These are phyloP conservation scores for Colletotrichum sp. DNA, from an alignment of 2,329 filamentous ascomycete species.

Conservation along the genomic window DNA sequence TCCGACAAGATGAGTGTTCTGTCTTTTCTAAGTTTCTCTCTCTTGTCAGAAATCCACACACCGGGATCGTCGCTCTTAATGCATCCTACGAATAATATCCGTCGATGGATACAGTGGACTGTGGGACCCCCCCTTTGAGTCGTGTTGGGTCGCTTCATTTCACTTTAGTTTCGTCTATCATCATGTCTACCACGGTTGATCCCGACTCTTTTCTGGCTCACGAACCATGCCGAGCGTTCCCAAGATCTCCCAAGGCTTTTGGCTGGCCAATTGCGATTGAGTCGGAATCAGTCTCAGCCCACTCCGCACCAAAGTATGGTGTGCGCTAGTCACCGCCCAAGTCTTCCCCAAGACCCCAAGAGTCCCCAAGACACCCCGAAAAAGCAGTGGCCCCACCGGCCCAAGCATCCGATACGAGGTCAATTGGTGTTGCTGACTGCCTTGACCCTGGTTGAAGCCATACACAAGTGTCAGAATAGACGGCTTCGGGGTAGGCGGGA, in stretches of 20 bases:
- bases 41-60: neutral
- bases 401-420: constrained; percentile 12
- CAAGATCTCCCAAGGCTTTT: neutral
- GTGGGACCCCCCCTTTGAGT: neutral
- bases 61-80: neutral
- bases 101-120: neutral
- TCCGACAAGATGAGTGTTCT: neutral
- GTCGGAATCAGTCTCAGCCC: neutral
- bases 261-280: neutral
- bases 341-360: neutral
- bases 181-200: neutral
- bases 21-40: neutral
- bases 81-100: neutral
- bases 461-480: neutral
- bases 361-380: constrained; percentile 4
- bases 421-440: neutral
- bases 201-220: neutral
- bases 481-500: neutral
- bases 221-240: neutral
- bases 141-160: neutral
- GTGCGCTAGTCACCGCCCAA: neutral
- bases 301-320: neutral
- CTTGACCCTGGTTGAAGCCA: neutral
- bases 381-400: neutral
- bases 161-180: neutral